Conservation (phyloP, 2,329 filamentous ascomycete genomes). For the Polychaeton citri region DNA sequence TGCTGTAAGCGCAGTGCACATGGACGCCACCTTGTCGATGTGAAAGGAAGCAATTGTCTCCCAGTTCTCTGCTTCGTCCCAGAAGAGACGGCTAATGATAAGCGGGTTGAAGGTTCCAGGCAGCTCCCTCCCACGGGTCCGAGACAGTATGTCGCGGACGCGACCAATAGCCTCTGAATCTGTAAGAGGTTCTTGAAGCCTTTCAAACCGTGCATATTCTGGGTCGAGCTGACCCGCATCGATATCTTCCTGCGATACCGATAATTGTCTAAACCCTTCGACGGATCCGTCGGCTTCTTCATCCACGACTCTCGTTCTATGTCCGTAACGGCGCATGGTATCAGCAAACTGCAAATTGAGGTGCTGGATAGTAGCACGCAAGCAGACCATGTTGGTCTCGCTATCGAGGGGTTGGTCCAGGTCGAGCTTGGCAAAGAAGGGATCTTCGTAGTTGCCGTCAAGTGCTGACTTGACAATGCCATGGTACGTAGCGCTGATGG, state of each 20-base stretch:
- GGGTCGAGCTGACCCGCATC: slow-evolving; percentile 7
- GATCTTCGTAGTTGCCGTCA: slow-evolving; percentile 38
- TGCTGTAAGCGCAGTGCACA: slow-evolving; percentile 23
- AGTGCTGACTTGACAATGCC: slow-evolving; percentile 32
- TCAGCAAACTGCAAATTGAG: slow-evolving; percentile 34
- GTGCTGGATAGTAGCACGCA: slow-evolving; percentile 43
- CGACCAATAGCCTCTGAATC: slow-evolving; percentile 28
- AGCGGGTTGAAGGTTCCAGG: slow-evolving; percentile 48
- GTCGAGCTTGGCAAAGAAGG: slow-evolving; percentile 35
- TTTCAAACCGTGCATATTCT: slow-evolving; percentile 5
- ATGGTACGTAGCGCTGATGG: slow-evolving; percentile 33
- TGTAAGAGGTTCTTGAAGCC: slow-evolving; percentile 11
- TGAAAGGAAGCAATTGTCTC: slow-evolving; percentile 24
- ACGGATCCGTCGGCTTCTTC: no score
- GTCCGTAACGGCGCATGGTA: slow-evolving; percentile 30
- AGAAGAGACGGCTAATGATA: slow-evolving; percentile 46
- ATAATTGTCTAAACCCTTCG: no score
- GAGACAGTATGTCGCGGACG: slow-evolving; percentile 26
- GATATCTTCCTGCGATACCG: slow-evolving; percentile 7
- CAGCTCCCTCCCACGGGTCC: slow-evolving; percentile 41
- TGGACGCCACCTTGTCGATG: slow-evolving; percentile 22
- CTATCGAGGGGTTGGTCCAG: slow-evolving; percentile 6
- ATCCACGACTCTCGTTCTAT: slow-evolving; percentile 22
- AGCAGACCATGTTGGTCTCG: slow-evolving; percentile 26
- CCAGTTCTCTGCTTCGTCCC: slow-evolving; percentile 46